Conservation (phyloP, 2,329 filamentous ascomycete genomes). For the Chalaropsis ovoidea region DNA sequence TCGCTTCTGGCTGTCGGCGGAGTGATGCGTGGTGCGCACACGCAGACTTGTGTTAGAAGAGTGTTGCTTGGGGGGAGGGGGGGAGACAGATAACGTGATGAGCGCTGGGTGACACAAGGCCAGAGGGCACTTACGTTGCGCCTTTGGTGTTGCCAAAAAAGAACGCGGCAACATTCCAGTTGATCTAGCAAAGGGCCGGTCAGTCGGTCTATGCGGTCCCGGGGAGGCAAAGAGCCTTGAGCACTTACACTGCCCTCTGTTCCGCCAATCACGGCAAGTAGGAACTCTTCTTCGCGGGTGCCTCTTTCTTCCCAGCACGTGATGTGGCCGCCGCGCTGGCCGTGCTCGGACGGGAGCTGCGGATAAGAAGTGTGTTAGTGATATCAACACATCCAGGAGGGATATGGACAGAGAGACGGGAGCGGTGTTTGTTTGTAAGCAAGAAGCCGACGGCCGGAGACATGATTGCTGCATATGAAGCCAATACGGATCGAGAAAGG, state of each 20-base stretch:
- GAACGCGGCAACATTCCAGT: slow-evolving; percentile 40
- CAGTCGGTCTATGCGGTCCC: background rate
- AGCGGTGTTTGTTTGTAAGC: background rate
- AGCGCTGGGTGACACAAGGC: background rate
- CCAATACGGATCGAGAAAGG: slow-evolving; percentile 1
- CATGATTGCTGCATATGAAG: slow-evolving; percentile 8
- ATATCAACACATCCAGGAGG: background rate
- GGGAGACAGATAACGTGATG: no score
- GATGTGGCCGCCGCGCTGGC: slow-evolving; percentile 22
- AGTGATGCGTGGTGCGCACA: background rate
- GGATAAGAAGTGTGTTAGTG: background rate
- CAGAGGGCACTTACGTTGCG: slow-evolving; percentile 52
- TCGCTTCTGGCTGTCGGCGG: slow-evolving; percentile 49
- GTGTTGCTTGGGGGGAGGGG: background rate
- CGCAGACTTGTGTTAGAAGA: slow-evolving; percentile 1
- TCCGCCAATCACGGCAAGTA: slow-evolving; percentile 24
- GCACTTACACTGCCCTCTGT: slow-evolving; percentile 24
- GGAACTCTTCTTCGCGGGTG: slow-evolving; percentile 23
- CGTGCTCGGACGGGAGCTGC: slow-evolving; percentile 13
- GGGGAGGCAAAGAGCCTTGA: background rate
- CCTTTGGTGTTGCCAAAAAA: slow-evolving; percentile 39
- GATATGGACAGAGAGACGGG: background rate
- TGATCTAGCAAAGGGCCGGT: slow-evolving; percentile 39
- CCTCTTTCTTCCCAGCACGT: slow-evolving; percentile 24
- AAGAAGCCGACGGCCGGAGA: background rate